Conservation (phyloP, 345 rosid species). For the Turnera subulata region DNA sequence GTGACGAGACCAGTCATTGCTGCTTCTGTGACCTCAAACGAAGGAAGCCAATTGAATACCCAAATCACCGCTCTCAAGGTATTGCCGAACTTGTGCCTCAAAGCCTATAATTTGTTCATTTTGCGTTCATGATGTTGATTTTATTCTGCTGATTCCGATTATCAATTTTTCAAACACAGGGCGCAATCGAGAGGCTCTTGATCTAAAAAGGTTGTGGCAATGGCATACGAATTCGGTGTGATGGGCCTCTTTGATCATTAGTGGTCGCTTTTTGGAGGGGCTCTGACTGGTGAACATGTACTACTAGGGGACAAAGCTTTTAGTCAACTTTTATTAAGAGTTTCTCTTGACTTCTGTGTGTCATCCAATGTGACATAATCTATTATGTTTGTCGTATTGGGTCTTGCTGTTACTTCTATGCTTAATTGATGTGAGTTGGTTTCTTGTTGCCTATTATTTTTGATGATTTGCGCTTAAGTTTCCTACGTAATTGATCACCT, state of each 20-base stretch:
- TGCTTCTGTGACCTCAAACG: slow-evolving; percentile 78
- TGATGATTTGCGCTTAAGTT: too few species aligned
- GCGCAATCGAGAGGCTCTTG: slow-evolving; percentile 92
- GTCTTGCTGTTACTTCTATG: too few species aligned
- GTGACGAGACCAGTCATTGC: slow-evolving; percentile 95
- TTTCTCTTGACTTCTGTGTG: too few species aligned
- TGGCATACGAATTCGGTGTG: slow-evolving; percentile 56
- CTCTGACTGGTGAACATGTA: slow-evolving; percentile 21
- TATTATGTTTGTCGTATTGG: too few species aligned
- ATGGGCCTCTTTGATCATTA: slow-evolving; percentile 64
- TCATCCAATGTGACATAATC: too few species aligned
- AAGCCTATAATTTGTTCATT: neutral
- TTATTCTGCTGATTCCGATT: neutral
- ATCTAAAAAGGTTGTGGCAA: slow-evolving; percentile 36
- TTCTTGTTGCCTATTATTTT: too few species aligned
- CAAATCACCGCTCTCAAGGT: slow-evolving; percentile 93
- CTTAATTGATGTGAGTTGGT: too few species aligned
- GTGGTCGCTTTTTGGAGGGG: slow-evolving; percentile 30
- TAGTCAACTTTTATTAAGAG: too few species aligned
- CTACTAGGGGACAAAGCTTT: neutral
- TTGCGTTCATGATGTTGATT: neutral
- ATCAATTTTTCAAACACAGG: slow-evolving; percentile 39
- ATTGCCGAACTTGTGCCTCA: neutral
- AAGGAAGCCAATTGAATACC: slow-evolving; percentile 77
- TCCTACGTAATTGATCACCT: too few species aligned